Evolutionary conservation across 2,329 filamentous ascomycete species (phyloP).

Genomic region (Beauveria asiatica): DNA sequence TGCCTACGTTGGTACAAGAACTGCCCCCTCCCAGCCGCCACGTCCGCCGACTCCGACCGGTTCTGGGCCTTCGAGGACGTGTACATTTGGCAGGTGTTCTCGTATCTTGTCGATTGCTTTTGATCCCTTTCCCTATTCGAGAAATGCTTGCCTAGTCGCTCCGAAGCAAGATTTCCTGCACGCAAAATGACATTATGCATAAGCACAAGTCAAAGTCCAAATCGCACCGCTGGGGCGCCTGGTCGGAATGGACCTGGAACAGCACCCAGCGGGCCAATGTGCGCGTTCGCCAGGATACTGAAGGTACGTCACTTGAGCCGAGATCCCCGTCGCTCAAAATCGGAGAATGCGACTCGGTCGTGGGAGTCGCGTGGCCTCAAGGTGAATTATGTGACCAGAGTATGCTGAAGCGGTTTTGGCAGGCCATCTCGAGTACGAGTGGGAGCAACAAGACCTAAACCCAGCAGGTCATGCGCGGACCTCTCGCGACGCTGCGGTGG

Average conservation of each 20-base stretch:
- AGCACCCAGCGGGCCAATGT: constrained; percentile 14
- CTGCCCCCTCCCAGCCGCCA: constrained; percentile 4
- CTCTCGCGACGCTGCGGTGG: constrained; percentile 19
- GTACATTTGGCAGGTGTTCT: not conserved
- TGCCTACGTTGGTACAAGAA: constrained; percentile 4
- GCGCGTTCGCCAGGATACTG: constrained; percentile 19
- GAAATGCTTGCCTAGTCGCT: not conserved
- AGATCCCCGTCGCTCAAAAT: not conserved
- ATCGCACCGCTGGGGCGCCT: constrained; percentile 19
- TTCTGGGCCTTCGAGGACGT: not conserved
- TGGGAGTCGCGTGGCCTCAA: not conserved
- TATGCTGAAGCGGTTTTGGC: not conserved
- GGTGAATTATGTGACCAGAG: not conserved
- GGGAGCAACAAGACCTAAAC: constrained; percentile 15
- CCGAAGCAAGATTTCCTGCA: not conserved
- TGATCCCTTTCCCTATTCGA: not conserved
- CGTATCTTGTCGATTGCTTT: not conserved
- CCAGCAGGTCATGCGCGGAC: constrained; percentile 14
- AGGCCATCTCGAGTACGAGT: constrained; percentile 21
- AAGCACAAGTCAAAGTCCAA: constrained; percentile 22
- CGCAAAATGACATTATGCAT: constrained; percentile 22
- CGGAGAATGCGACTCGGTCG: not conserved
- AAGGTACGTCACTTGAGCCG: constrained; percentile 15
- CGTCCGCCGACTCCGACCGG: not conserved
- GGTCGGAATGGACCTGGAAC: constrained; percentile 21